phyloP scores from a whole-genome alignment of 208 protist genomes.

The Jaenimonas drosophilae region DNA sequence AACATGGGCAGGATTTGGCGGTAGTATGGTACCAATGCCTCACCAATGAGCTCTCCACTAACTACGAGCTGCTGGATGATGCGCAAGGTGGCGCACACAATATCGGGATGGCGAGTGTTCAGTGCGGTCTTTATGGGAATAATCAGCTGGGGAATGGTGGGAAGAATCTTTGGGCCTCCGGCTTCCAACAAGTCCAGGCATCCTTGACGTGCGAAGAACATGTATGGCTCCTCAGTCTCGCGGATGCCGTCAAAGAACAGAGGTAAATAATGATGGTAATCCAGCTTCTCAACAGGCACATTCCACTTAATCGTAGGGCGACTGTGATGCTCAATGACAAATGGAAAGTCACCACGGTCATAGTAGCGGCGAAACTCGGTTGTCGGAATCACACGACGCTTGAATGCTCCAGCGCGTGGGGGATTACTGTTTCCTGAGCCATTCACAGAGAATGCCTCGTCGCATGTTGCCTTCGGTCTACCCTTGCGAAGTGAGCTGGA shows the following conservation, averaged over 20 bases:
- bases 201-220: constrained; percentile 95
- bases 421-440: constrained; percentile 69
- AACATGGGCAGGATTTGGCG: constrained; percentile 98
- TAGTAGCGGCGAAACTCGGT: constrained; percentile 98
- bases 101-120: constrained; percentile 97
- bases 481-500: constrained; percentile 85
- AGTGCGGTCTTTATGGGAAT: constrained; percentile 98
- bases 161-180: constrained; percentile 94
- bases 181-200: constrained; percentile 93
- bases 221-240: constrained; percentile 97
- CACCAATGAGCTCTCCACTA: constrained; percentile 93
- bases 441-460: constrained; percentile 72
- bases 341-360: constrained; percentile 97
- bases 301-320: constrained; percentile 93
- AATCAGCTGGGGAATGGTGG: constrained; percentile 98
- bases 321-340: constrained; percentile 91
- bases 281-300: constrained; percentile 96
- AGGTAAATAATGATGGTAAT: constrained; percentile 99
- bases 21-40: constrained; percentile 99
- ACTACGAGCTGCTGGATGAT: constrained; percentile 97
- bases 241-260: constrained; percentile 99
- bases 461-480: constrained; percentile 32
- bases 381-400: constrained; percentile 61
- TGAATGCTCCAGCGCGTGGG: constrained; percentile 84
- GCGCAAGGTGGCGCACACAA: constrained; percentile 95